phyloP scores from a whole-genome alignment of 2,329 filamentous ascomycete genomes.

The Dactylellina drechsleri region DNA sequence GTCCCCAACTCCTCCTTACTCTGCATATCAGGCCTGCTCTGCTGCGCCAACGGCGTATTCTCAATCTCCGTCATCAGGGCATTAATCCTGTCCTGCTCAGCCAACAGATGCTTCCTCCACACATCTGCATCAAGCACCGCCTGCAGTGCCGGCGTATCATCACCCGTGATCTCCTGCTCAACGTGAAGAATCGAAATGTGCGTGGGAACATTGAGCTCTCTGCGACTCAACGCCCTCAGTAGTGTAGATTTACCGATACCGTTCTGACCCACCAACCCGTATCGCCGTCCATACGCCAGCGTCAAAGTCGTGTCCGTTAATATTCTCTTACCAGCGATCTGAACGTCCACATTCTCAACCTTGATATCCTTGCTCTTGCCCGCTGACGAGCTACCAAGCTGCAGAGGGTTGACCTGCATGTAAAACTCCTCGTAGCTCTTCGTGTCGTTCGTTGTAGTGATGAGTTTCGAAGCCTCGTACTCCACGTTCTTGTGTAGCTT shows the following conservation, averaged over 20 bases:
- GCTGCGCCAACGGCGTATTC: slow-evolving; percentile 56
- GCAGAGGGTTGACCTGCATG: slow-evolving; percentile 98
- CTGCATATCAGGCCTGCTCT: slow-evolving; percentile 53
- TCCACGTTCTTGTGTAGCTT: slow-evolving; percentile 98
- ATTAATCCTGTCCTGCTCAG: slow-evolving; percentile 86
- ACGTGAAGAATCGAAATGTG: slow-evolving; percentile 99
- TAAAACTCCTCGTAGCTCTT: slow-evolving; percentile 99
- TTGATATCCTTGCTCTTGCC: slow-evolving; percentile 99
- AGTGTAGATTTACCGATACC: slow-evolving; percentile 98
- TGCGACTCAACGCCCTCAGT: slow-evolving; percentile 85
- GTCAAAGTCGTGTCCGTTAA: slow-evolving; percentile 90
- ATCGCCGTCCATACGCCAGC: slow-evolving; percentile 88
- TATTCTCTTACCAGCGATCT: slow-evolving; percentile 88
- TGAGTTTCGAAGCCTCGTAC: slow-evolving; percentile 91
- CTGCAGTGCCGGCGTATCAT: slow-evolving; percentile 93
- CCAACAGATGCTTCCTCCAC: slow-evolving; percentile 94
- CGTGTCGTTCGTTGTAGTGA: slow-evolving; percentile 81
- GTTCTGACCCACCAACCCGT: slow-evolving; percentile 98
- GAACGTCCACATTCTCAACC: slow-evolving; percentile 93
- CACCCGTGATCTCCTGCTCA: slow-evolving; percentile 95
- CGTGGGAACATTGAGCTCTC: slow-evolving; percentile 93
- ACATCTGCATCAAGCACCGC: slow-evolving; percentile 97
- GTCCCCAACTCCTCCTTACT: slow-evolving; percentile 85
- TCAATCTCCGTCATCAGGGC: slow-evolving; percentile 81
- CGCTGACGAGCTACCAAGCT: slow-evolving; percentile 75